Percentiles rank a stretch among this genome's conserved stretches.
These are phyloP conservation scores for Microthlaspi erraticum DNA, from an alignment of 345 rosid genomes.

Conservation along the genomic window DNA sequence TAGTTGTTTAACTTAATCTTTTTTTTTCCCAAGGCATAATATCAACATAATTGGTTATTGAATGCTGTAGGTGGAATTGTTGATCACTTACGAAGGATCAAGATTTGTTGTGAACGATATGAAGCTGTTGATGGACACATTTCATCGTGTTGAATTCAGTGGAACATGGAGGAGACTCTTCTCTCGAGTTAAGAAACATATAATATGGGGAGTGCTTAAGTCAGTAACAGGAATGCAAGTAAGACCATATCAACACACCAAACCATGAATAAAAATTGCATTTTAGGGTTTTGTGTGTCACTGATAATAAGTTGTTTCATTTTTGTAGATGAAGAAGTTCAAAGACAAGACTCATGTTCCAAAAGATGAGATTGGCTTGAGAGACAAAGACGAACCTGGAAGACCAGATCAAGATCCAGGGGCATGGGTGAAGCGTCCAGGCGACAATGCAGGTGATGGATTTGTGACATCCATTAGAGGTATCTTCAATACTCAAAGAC, in stretches of 20 bases:
- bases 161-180: slow-evolving; percentile 98
- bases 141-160: slow-evolving; percentile 81
- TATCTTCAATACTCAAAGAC: slow-evolving; percentile 86
- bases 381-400: slow-evolving; percentile 71
- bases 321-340: slow-evolving; percentile 86
- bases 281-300: neutral
- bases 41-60: slow-evolving; percentile 14
- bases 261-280: neutral
- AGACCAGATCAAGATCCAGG: slow-evolving; percentile 70
- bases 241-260: slow-evolving; percentile 30
- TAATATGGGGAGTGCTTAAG: slow-evolving; percentile 96
- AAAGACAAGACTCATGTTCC: slow-evolving; percentile 81
- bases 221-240: slow-evolving; percentile 99
- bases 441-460: slow-evolving; percentile 96
- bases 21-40: neutral
- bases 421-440: slow-evolving; percentile 70
- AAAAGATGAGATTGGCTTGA: slow-evolving; percentile 61
- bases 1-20: neutral
- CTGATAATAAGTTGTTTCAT: neutral
- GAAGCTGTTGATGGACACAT: slow-evolving; percentile 93
- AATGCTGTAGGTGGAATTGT: slow-evolving; percentile 70
- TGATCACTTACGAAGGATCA: slow-evolving; percentile 88
- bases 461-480: slow-evolving; percentile 93
- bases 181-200: slow-evolving; percentile 96
- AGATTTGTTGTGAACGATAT: slow-evolving; percentile 93